Evolutionary conservation across 352 stramenopile species (phyloP), one percentile per base, ranked within the genome.

Genomic region (Globisporangium spiculum): DNA sequence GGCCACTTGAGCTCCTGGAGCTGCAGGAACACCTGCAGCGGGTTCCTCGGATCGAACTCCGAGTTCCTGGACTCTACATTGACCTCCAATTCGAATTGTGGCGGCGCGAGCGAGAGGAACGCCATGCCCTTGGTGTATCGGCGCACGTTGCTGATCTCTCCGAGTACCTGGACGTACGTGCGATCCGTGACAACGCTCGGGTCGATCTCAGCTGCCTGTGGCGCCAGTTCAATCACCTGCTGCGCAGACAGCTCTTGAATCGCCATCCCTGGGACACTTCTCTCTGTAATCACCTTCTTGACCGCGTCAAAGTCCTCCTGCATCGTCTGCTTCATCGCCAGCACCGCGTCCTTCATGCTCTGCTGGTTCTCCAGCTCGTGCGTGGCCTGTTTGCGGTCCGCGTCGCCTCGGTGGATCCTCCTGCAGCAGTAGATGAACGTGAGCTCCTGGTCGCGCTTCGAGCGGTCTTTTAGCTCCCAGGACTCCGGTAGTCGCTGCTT

Each of bases 41-140:
- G 74, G 69, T 27, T 32, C 4, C 32, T 27, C 1, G 26, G 44
- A 18, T 59, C 44, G 32, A 61, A 69, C n/a, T 61, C 36, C 20
- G 24, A 22, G 14, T 52, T 62, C 5, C 30, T 59, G 1, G 46
- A 10, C 24, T 30, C 4, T 4, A 2, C 24, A 14, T 9, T 3
- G 14, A 16, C 24, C 34, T 44, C 24, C 36, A 18, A 38, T 10
- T 14, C 41, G 26, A 32, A 53, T 5, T n/a, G 36, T 4, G 46
- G 54, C 4, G 68, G 50, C 18, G 48, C 69, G 14, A 85, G 66
- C 7, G 77, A 82, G n/a, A 87, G 50, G 66, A 87, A 85, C 14
- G 77, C 66, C 66, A 83, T 78, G 14, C 79, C 79, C 48, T 82
- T 84, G 56, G 73, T 83, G 56, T 83, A 87, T 0, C 69, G 69